Evolutionary conservation across 1,139 yeast genomes (phyloP), one percentile per base, ranked within the genome.

Genomic region (Sugiyamaella paludigena): DNA sequence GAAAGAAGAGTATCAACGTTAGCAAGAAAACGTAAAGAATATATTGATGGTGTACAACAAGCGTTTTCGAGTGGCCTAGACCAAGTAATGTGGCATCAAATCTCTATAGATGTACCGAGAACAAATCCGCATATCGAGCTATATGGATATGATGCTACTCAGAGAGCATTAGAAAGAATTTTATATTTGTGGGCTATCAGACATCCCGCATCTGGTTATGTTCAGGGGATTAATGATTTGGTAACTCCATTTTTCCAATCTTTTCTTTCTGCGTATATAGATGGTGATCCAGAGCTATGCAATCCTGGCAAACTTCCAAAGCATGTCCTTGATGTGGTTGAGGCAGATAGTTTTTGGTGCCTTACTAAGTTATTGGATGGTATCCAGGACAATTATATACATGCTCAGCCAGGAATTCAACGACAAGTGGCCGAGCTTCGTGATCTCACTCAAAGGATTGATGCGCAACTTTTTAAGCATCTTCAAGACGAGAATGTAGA

Each of bases 281-380:
- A 78, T 39, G 77, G 77, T 11, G 76, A 73, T 42, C 71, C 69
- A 1, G 74, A 72, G 49, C 71, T 70, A 41, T 76, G 81, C 56
- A 89, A 91, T 64, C 91, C 96, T 0, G 73, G 72, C 2, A 65
- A 64, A 31, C 65, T 91, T 47, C 83, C 91, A 3, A 68, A 73
- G 24, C 78, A 73, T 40, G 76, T 80, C 29, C 64, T 81, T 45
- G 75, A 76, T 51, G 76, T 75, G 16, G 77, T 92, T 16, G 98
- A 92, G 65, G 97, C 98, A 0, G 99, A 92, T 68, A 83, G 96
- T 2, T 92, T 87, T 69, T 92, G 98, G 98, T 92, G 98, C 66
- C 72, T 94, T 49, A 84, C 96, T 1, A 82, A 92, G 61, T 75
- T 92, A 28, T 74, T 92, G 44, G 98, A 92, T 60, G 95, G 95